Base-by-base conservation (phyloP, 2,329 filamentous ascomycete genomes). In the Rhynchosporium secalis region DNA sequence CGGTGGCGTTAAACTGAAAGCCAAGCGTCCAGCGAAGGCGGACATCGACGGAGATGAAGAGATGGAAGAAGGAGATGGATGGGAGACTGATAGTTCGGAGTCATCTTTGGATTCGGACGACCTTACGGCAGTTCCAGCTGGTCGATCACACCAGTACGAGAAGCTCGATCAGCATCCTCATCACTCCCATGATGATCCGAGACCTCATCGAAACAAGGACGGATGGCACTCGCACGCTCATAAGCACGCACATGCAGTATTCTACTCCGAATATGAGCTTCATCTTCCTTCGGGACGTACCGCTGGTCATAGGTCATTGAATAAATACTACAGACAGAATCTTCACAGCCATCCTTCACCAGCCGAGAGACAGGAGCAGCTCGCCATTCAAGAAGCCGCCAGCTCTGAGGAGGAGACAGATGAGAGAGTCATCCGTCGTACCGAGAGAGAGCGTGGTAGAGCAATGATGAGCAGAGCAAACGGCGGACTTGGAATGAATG, bases 51-150 rank as follows among this genome's bases (percentile, higher is more conserved):
- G 79, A 12, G 79, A 85, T n/a, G 83, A 83, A 49, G 78, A 81
- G 15, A 80, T 82, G 71, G 79, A 79, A 57, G 80, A 83, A 12
- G 86, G 88, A 5, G 92, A 94, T 48, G 92, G 91, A 49, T 98
- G 95, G 94, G 95, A 99, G 77, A 97, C 93, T 0, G 95, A 98
- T 74, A 92, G 89, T 67, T 92, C 90, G 9, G 88, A 84, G n/a
- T 96, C 93, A 1, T 96, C 92, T 10, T 82, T 96, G 41, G 91
- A 93, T 67, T 95, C 92, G 0, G 90, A 90, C 60, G 92, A 96
- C 69, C 85, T 96, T 47, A 89, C 87, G 4, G 86, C 89, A 8
- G 86, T 96, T 7, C 90, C 90, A 2, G 88, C 91, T 38, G 90
- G 94, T 66, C 85, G 86, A 67, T 81, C 85, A 55, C 84, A 89